Conservation (phyloP, 2,329 filamentous ascomycete genomes). For the Massarina eburnea region DNA sequence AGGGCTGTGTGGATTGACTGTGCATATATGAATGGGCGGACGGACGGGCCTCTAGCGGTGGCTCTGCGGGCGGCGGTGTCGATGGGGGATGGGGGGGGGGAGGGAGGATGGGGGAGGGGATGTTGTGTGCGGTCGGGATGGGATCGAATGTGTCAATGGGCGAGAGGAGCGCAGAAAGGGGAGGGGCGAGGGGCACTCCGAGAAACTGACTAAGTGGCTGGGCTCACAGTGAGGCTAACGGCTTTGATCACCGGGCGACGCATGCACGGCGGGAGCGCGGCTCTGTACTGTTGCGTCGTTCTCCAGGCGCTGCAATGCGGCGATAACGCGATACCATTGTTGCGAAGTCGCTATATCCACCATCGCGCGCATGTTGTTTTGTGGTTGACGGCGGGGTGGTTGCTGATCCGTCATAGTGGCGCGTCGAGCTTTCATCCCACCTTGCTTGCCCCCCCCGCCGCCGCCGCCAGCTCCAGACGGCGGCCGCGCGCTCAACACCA, state of each 20-base stretch:
- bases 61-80: neutral
- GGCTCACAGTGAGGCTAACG: neutral
- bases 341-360: neutral
- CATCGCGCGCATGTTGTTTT: neutral
- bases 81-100: neutral
- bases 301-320: neutral
- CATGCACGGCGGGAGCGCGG: neutral
- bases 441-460: neutral
- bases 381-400: neutral
- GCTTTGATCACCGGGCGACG: neutral
- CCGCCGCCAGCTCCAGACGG: no score
- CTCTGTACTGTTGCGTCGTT: neutral
- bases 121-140: neutral
- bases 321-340: neutral
- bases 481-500: no score
- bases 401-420: neutral
- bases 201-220: neutral
- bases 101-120: neutral
- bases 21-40: neutral
- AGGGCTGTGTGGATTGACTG: constrained; percentile 23
- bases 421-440: neutral
- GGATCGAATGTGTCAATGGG: neutral
- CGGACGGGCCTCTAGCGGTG: no score
- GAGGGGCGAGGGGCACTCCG: neutral
- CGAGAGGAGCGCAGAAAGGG: neutral